These are phyloP conservation scores for Xylaria palmicola DNA, from an alignment of 495 filamentous ascomycete genomes.

Conservation along the genomic window DNA sequence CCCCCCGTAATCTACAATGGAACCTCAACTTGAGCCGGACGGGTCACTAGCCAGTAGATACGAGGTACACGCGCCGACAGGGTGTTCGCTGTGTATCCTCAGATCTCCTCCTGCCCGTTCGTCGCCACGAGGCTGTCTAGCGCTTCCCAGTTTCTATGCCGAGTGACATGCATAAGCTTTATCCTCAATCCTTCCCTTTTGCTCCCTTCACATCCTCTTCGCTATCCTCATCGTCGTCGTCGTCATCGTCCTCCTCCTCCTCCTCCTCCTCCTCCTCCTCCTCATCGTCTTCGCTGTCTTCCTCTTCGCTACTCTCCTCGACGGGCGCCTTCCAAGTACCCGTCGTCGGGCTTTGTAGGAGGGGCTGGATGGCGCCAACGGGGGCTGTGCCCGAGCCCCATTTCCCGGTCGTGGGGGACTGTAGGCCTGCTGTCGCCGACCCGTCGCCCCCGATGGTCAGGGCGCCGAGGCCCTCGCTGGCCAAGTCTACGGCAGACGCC, in stretches of 20 bases:
- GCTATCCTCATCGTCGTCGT: constrained; percentile 16
- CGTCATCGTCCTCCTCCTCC: constrained; percentile 26
- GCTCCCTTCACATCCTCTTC: constrained; percentile 9
- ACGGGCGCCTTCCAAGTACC: constrained; percentile 47
- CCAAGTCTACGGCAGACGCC: constrained; percentile 5
- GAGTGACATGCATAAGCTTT: background rate
- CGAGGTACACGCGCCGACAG: background rate
- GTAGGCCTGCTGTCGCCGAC: constrained; percentile 25
- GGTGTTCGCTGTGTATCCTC: background rate
- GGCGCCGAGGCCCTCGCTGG: constrained; percentile 9
- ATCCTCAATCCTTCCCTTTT: constrained; percentile 7
- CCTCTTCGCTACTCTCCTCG: constrained; percentile 23
- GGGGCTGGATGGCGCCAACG: constrained; percentile 14
- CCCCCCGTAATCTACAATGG: background rate
- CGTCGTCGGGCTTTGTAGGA: constrained; percentile 46
- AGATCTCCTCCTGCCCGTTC: background rate
- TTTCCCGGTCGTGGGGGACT: constrained; percentile 37
- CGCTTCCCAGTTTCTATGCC: background rate
- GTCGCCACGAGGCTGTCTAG: background rate
- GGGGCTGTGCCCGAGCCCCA: constrained; percentile 26
- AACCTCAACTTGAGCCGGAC: background rate
- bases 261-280: constrained; percentile 24
- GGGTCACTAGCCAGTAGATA: background rate
- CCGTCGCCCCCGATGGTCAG: constrained; percentile 9
- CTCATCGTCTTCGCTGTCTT: constrained; percentile 17